Conservation (phyloP, 768 basidiomycete genomes). For the Boletellus ananiceps region DNA sequence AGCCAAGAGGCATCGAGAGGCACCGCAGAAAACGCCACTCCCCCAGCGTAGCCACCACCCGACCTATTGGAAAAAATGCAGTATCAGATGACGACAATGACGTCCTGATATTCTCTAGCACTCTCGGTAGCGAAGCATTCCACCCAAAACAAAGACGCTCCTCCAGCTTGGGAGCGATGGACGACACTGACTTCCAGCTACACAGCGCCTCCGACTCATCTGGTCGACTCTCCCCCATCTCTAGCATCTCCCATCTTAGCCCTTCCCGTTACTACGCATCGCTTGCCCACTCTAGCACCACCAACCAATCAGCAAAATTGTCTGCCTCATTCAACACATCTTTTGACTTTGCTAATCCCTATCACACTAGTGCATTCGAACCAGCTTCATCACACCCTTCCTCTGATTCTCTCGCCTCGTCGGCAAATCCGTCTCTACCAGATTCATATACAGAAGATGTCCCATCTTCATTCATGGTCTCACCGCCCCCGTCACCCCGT, state of each 20-base stretch:
- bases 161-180: constrained; percentile 43
- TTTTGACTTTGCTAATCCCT: constrained; percentile 20
- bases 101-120: constrained; percentile 46
- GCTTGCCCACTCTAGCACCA: constrained; percentile 9
- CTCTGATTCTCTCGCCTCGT: constrained; percentile 12
- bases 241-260: constrained; percentile 16
- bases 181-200: constrained; percentile 29
- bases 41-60: constrained; percentile 17
- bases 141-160: constrained; percentile 38
- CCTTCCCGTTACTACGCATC: constrained; percentile 11
- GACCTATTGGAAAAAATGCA: constrained; percentile 16
- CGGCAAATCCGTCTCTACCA: constrained; percentile 5
- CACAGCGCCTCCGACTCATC: constrained; percentile 7
- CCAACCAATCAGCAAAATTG: constrained; percentile 13
- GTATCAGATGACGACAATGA: constrained; percentile 45
- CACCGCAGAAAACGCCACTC: constrained; percentile 41
- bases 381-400: constrained; percentile 18
- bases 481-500: constrained; percentile 13
- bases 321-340: constrained; percentile 23
- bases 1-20: constrained; percentile 37
- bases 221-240: constrained; percentile 23
- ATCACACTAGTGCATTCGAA: constrained; percentile 28
- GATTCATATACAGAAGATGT: constrained; percentile 2
- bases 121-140: constrained; percentile 18
- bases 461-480: constrained; percentile 8